These are phyloP conservation scores for Wickerhamiella bombiphila DNA, from an alignment of 805 yeast genomes.

Conservation along the genomic window DNA sequence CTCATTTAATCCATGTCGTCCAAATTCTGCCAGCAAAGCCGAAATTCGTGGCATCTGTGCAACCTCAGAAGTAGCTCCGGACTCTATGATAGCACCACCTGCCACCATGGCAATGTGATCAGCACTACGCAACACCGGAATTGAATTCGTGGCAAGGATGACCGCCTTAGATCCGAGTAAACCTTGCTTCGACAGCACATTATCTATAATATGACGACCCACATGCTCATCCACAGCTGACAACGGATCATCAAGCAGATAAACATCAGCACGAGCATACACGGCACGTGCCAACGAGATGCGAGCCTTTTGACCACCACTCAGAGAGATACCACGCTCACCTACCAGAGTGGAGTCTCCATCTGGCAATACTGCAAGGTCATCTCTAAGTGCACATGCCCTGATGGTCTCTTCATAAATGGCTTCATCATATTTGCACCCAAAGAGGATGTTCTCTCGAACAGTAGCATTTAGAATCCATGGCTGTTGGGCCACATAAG, in stretches of 20 bases:
- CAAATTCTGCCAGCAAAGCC: slow-evolving; percentile 13
- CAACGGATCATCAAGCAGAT: slow-evolving; percentile 59
- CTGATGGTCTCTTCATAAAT: slow-evolving; percentile 39
- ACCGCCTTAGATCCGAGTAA: slow-evolving; percentile 56
- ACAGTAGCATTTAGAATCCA: slow-evolving; percentile 95
- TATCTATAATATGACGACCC: slow-evolving; percentile 55
- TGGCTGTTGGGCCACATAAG: slow-evolving; percentile 77
- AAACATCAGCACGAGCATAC: slow-evolving; percentile 50
- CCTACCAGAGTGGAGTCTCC: slow-evolving; percentile 72
- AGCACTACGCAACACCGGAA: slow-evolving; percentile 64
- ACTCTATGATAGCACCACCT: slow-evolving; percentile 28
- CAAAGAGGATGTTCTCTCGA: slow-evolving; percentile 57
- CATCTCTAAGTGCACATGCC: slow-evolving; percentile 52
- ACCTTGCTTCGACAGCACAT: slow-evolving; percentile 69
- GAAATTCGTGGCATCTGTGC: slow-evolving; percentile 8
- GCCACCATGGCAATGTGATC: slow-evolving; percentile 51
- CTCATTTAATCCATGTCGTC: slow-evolving; percentile 4
- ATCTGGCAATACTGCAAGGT: slow-evolving; percentile 47
- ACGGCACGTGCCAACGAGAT: slow-evolving; percentile 64
- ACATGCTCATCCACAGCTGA: slow-evolving; percentile 78
- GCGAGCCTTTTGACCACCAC: slow-evolving; percentile 81
- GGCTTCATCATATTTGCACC: slow-evolving; percentile 34
- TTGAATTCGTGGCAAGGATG: slow-evolving; percentile 74
- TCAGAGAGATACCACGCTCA: slow-evolving; percentile 66
- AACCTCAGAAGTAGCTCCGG: slow-evolving; percentile 16